phyloP scores from a whole-genome alignment of 768 basidiomycete species.

The Collybia sp. region DNA sequence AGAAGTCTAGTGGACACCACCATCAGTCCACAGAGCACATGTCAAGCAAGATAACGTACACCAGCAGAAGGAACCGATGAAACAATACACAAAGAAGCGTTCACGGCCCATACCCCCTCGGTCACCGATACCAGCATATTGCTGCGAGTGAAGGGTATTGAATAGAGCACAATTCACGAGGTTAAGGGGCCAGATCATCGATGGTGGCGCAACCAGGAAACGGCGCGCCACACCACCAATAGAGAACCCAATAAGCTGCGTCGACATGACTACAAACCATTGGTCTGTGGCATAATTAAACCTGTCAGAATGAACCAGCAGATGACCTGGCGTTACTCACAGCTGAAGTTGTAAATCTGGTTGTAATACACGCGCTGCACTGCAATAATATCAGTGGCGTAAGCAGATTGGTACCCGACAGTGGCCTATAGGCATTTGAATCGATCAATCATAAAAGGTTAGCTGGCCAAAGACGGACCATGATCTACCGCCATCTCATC shows the following conservation, averaged over 20 bases:
- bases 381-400: slow-evolving; percentile 68
- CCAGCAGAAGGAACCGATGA: slow-evolving; percentile 53
- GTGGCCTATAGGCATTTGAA: slow-evolving; percentile 36
- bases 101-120: slow-evolving; percentile 61
- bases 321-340: slow-evolving; percentile 23
- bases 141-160: slow-evolving; percentile 71
- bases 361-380: slow-evolving; percentile 65
- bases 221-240: slow-evolving; percentile 68
- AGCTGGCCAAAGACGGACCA: slow-evolving; percentile 28
- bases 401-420: slow-evolving; percentile 57
- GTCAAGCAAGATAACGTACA: slow-evolving; percentile 30
- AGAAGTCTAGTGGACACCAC: slow-evolving; percentile 23
- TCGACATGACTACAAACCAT: slow-evolving; percentile 68
- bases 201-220: slow-evolving; percentile 66
- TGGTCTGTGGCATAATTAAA: slow-evolving; percentile 37
- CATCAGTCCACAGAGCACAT: too few relatives aligned
- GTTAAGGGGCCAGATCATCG: slow-evolving; percentile 66
- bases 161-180: slow-evolving; percentile 69
- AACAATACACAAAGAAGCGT: slow-evolving; percentile 63
- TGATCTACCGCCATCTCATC: slow-evolving; percentile 15
- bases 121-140: slow-evolving; percentile 59
- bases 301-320: slow-evolving; percentile 4
- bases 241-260: slow-evolving; percentile 72
- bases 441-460: neutral
- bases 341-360: slow-evolving; percentile 55